Evolutionary conservation across 2,329 filamentous ascomycete species (phyloP).

Genomic region (Scedosporium dehoogii): DNA sequence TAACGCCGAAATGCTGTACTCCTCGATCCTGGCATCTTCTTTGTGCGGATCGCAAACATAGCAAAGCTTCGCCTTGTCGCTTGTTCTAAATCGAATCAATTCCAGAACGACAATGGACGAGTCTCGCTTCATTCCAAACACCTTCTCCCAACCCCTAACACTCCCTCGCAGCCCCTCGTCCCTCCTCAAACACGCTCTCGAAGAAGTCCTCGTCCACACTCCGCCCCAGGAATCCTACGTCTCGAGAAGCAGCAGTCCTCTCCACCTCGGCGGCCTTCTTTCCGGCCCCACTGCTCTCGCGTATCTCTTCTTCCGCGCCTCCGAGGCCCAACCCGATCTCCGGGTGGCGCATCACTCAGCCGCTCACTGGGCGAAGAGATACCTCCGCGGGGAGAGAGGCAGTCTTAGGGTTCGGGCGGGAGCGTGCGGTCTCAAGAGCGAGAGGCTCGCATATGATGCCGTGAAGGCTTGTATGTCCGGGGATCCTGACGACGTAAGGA

Average conservation of each 20-base stretch:
- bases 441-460: slow-evolving; percentile 36
- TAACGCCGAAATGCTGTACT: neutral
- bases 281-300: slow-evolving; percentile 45
- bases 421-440: slow-evolving; percentile 39
- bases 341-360: slow-evolving; percentile 30
- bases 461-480: slow-evolving; percentile 32
- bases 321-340: slow-evolving; percentile 30
- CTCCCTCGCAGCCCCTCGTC: slow-evolving; percentile 16
- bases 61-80: neutral
- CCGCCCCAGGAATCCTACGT: slow-evolving; percentile 25
- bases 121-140: slow-evolving; percentile 21
- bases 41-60: neutral
- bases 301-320: slow-evolving; percentile 43
- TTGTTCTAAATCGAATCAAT: no score
- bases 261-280: slow-evolving; percentile 32
- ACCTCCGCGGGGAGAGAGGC: slow-evolving; percentile 30
- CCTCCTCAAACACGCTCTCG: slow-evolving; percentile 23
- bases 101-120: neutral
- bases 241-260: slow-evolving; percentile 7
- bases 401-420: slow-evolving; percentile 25
- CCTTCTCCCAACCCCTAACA: slow-evolving; percentile 18
- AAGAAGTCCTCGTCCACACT: slow-evolving; percentile 24
- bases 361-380: slow-evolving; percentile 34
- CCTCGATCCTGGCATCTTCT: no score
- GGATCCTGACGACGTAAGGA: slow-evolving; percentile 24